phyloP scores from a whole-genome alignment of 78 protist species.

The Dictyostelium citrinum region DNA sequence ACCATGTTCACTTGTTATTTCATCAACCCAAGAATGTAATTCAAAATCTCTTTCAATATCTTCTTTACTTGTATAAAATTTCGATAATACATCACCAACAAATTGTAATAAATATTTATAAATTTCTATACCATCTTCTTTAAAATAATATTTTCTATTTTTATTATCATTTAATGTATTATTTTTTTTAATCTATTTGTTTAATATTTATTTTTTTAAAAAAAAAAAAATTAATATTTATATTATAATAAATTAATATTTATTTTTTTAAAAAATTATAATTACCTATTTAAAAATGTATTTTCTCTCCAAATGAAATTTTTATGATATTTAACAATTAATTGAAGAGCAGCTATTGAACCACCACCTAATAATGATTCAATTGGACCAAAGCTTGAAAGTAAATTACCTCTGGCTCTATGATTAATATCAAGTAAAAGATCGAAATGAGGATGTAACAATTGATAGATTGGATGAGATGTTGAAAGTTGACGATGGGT shows the following conservation, averaged over 20 bases:
- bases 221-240: not conserved
- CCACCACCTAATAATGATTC: slow-evolving; percentile 46
- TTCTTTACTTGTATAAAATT: not conserved
- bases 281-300: slow-evolving; percentile 12
- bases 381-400: slow-evolving; percentile 12
- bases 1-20: not conserved
- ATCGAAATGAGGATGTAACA: slow-evolving; percentile 37
- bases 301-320: slow-evolving; percentile 7
- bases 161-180: not conserved
- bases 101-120: not conserved
- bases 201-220: too few species aligned
- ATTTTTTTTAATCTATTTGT: not conserved
- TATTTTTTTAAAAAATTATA: not conserved
- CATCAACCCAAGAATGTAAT: slow-evolving; percentile 22
- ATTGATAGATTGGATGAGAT: slow-evolving; percentile 34
- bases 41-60: slow-evolving; percentile 23
- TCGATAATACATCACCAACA: not conserved
- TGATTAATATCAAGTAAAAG: slow-evolving; percentile 28
- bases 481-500: slow-evolving; percentile 50
- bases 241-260: not conserved
- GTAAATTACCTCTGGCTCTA: slow-evolving; percentile 18
- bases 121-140: slow-evolving; percentile 23
- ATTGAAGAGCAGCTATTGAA: slow-evolving; percentile 21
- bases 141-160: slow-evolving; percentile 2
- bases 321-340: slow-evolving; percentile 22